Evolutionary conservation across 441 rosid genomes (phyloP).

Genomic region (Pelargonium hybrid): DNA sequence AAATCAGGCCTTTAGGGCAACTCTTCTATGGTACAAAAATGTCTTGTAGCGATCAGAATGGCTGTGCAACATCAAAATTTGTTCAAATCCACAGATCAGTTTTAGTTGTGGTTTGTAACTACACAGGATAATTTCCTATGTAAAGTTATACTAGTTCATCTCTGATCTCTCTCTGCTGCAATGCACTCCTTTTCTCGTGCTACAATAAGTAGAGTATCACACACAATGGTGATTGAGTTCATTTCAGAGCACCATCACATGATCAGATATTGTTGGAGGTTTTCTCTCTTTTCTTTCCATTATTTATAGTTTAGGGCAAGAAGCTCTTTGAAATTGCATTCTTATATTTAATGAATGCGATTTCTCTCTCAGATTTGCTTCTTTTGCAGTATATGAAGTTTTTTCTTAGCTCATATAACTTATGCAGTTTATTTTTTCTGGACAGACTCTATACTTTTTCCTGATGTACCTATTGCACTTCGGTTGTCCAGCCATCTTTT

Average conservation of each 20-base stretch:
- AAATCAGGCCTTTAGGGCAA: not conserved
- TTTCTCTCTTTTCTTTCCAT: not conserved
- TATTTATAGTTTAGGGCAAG: not conserved
- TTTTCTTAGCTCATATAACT: slow-evolving; percentile 10
- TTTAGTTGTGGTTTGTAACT: not conserved
- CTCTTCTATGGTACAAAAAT: not conserved
- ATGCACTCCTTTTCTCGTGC: not conserved
- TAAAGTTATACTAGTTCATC: not conserved
- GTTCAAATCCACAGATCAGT: not conserved
- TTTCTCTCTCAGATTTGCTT: not conserved
- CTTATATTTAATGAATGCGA: not conserved
- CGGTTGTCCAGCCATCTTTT: slow-evolving; percentile 95
- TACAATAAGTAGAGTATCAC: not conserved
- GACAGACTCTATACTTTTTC: slow-evolving; percentile 95
- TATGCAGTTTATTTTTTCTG: slow-evolving; percentile 12
- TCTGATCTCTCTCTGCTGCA: not conserved
- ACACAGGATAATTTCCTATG: not conserved
- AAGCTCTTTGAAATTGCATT: not conserved
- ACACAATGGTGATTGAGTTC: not conserved
- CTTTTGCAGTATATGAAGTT: not conserved
- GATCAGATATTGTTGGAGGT: not conserved
- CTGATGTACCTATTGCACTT: slow-evolving; percentile 92
- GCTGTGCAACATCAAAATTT: not conserved
- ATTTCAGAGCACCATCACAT: not conserved
- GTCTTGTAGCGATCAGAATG: not conserved